phyloP scores from a whole-genome alignment of 768 basidiomycete species.

The Sistotremastrum suecicum region DNA sequence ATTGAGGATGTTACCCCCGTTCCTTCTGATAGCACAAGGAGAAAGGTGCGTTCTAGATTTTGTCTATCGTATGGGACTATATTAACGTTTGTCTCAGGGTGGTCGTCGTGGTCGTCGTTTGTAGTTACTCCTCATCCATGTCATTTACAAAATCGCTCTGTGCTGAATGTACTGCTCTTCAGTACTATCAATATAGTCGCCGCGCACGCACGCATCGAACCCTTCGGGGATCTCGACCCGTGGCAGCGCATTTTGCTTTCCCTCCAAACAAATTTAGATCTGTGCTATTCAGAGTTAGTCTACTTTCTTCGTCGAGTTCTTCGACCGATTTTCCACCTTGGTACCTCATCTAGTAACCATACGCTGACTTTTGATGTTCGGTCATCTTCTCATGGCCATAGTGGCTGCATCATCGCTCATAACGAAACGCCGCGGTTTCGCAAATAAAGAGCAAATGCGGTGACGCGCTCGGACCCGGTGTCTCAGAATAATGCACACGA shows the following conservation, averaged over 20 bases:
- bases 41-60: conserved; percentile 53
- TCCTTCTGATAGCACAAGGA: conserved; percentile 91
- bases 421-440: too few species aligned
- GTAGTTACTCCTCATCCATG: conserved; percentile 20
- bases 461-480: too few species aligned
- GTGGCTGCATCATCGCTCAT: too few species aligned
- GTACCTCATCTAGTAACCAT: too few species aligned
- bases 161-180: background rate
- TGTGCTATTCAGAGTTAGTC: too few species aligned
- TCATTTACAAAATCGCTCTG: background rate
- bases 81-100: conserved; percentile 39
- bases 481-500: too few species aligned
- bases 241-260: conserved; percentile 33
- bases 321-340: too few species aligned
- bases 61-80: conserved; percentile 1
- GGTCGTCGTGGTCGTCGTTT: conserved; percentile 99
- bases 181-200: conserved; percentile 33
- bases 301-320: too few species aligned
- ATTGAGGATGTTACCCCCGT: conserved; percentile 98
- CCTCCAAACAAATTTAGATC: background rate
- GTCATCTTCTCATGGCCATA: too few species aligned
- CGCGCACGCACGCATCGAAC: conserved; percentile 67
- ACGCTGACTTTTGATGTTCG: too few species aligned
- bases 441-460: too few species aligned
- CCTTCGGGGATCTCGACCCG: conserved; percentile 49